These are phyloP conservation scores for Talaromyces piceae DNA, from an alignment of 2,329 filamentous ascomycete genomes.

Conservation along the genomic window DNA sequence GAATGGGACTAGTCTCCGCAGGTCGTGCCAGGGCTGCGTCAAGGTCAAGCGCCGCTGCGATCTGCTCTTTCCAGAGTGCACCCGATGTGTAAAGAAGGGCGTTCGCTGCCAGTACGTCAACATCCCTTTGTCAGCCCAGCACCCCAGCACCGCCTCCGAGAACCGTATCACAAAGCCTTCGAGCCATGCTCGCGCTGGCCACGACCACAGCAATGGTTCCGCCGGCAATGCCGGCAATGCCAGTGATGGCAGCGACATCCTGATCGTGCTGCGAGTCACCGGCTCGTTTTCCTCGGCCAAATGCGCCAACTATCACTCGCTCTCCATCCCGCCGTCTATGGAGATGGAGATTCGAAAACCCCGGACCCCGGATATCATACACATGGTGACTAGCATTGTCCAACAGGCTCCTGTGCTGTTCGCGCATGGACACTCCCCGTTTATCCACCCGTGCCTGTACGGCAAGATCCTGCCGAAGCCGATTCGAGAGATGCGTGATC, in stretches of 20 bases:
- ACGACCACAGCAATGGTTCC: not conserved
- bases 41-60: conserved; percentile 23
- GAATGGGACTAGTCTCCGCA: conserved; percentile 17
- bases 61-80: conserved; percentile 19
- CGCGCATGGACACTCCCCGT: conserved; percentile 16
- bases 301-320: not conserved
- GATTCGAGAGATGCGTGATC: conserved; percentile 14
- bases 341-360: conserved; percentile 19
- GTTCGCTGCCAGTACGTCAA: conserved; percentile 21
- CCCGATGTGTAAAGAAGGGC: conserved; percentile 16
- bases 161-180: conserved; percentile 3
- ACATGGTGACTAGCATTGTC: conserved; percentile 17
- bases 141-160: not conserved
- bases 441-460: conserved; percentile 21
- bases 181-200: not conserved
- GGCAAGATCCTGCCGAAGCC: conserved; percentile 7
- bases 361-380: conserved; percentile 15
- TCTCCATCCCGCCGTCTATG: conserved; percentile 12
- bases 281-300: not conserved
- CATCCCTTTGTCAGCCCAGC: conserved; percentile 13
- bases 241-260: not conserved
- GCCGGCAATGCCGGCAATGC: not conserved
- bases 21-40: conserved; percentile 22
- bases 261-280: not conserved
- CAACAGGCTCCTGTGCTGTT: conserved; percentile 15